Evolutionary conservation across 1,284 basidiomycete species (phyloP).

Genomic region (Tilletia indica): DNA sequence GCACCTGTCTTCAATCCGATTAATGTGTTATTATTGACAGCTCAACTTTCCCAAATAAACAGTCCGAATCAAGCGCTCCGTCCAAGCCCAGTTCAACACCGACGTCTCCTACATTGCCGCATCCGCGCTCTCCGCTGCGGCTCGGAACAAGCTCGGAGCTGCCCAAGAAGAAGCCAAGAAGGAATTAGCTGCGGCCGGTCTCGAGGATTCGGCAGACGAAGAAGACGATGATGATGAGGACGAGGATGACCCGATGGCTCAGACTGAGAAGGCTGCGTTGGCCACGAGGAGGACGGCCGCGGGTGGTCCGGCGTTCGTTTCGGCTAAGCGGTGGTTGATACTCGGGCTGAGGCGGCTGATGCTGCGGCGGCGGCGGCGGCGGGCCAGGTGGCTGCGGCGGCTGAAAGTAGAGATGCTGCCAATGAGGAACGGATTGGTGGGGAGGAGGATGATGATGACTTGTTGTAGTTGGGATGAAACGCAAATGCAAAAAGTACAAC

Average conservation of each 20-base stretch:
- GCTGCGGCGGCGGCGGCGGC: conserved; percentile 4
- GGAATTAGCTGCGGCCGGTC: conserved; percentile 65
- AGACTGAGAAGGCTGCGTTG: conserved; percentile 18
- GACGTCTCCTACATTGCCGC: conserved; percentile 65
- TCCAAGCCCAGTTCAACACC: conserved; percentile 98
- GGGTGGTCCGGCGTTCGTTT: conserved; percentile 7
- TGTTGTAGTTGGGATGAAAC: conserved; percentile 28
- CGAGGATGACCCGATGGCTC: conserved; percentile 21
- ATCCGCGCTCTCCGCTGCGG: conserved; percentile 35
- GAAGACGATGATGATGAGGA: conserved; percentile 56
- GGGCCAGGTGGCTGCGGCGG: neutral
- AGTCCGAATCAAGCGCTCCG: conserved; percentile 91
- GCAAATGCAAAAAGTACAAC: too few relatives aligned
- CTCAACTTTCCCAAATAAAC: neutral
- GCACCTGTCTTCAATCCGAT: too few relatives aligned
- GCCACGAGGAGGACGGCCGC: conserved; percentile 1
- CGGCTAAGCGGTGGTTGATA: conserved; percentile 4
- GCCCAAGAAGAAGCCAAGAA: conserved; percentile 57
- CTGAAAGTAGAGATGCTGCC: neutral
- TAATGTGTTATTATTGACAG: conserved; percentile 11
- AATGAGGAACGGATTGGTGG: conserved; percentile 28
- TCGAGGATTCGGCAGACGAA: conserved; percentile 65
- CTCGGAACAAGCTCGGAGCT: conserved; percentile 52
- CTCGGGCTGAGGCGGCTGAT: conserved; percentile 3
- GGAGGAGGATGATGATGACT: conserved; percentile 52